Base-by-base conservation (phyloP, 352 stramenopile species). In the Phytophthora pseudosyringae region DNA sequence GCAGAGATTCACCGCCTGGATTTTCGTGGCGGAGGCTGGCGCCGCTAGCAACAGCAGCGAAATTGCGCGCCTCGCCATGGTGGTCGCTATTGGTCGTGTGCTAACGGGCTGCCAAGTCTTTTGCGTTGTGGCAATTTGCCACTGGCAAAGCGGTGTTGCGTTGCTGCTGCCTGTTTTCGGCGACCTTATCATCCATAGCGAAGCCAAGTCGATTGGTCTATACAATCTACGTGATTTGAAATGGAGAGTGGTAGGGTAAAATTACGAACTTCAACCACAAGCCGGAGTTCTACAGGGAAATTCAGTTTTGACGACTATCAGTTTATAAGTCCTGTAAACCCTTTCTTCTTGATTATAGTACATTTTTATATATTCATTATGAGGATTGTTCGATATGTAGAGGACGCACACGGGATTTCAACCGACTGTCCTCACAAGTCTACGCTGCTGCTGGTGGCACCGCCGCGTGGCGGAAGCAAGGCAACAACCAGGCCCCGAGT, bases 1-100 rank as follows among this genome's bases (percentile, higher is more conserved):
- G 62, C 77, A 86, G n/a, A 71, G 51, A 57, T 86, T 86, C 35
- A 75, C 55, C 49, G 77, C 65, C 33, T 67, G 31, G 51, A 86
- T 77, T 31, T 80, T 71, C 15, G 78, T 71, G 16, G 63, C 72
- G 5, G 39, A 26, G 2, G 15, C 43, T 15, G 68, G 40, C 8
- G 25, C 11, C 16, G 39, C 15, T 26, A 72, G 35, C 16, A 60
- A 6, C 26, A 58, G 10, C 46, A 72, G 28, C 11, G 71, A 4
- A 31, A 73, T 28, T 35, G 28, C 46, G 3, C 18, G 33, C 21
- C 21, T 54, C 16, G 39, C 32, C 61, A 69, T 69, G 25, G 6
- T 39, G 43, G 9, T 51, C 28, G 4, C 40, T 45, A 49, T 35
- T 41, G 25, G 13, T 46, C 40, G 45, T 40, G 10, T 54, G 55